Evolutionary conservation across 2,329 filamentous ascomycete species (phyloP), one percentile per base, ranked within the genome.

Genomic region (Mycocentrospora acerina): DNA sequence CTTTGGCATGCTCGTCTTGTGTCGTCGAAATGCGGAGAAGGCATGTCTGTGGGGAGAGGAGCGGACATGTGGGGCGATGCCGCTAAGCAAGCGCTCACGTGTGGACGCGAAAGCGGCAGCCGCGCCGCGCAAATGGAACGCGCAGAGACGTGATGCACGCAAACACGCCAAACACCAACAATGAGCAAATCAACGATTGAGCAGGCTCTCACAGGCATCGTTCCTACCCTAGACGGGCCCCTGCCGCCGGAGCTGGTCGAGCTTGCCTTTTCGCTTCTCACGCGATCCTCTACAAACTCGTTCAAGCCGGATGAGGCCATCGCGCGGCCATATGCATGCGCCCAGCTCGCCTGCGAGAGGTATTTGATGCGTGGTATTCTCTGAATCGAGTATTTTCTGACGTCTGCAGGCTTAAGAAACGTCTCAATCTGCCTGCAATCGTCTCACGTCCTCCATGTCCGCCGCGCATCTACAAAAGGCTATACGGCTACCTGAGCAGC

Each of bases 401-500:
- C 60, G 48, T 9, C 1, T n/a, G 4, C 41, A 89, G 89, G 36
- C 75, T 95, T 26, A 90, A 90, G 47, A 60, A 55, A 18, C 58
- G 57, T 12, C 55, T 67, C 38, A 66, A 66, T 32, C 51, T 66
- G 11, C 58, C 64, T 14, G 37, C 61, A 16, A 64, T 67, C 18
- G 39, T 56, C 8, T 60, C 64, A 10, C 63, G 61, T 10, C 63
- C 64, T 7, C 64, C 64, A 16, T 66, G 62, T 24, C 62, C 63
- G 3, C 62, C 64, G 3, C 63, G 60, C 16, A 57, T 89, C 35
- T 97, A 97, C 73, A 87, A 86, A 57, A 88, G 88, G 42, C 75
- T 97, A 25, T 93, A 90, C 64, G 73, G 73, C 22, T 90, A 91
- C 62, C 80, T 97, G 43, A 85, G 91, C 53, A 81, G 80, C 38